A percentile compares a stretch with the other conserved stretches of the same genome.
Evolutionary conservation across 495 filamentous ascomycete species (phyloP).

Genomic region (Aspergillus incahuasiensis): DNA sequence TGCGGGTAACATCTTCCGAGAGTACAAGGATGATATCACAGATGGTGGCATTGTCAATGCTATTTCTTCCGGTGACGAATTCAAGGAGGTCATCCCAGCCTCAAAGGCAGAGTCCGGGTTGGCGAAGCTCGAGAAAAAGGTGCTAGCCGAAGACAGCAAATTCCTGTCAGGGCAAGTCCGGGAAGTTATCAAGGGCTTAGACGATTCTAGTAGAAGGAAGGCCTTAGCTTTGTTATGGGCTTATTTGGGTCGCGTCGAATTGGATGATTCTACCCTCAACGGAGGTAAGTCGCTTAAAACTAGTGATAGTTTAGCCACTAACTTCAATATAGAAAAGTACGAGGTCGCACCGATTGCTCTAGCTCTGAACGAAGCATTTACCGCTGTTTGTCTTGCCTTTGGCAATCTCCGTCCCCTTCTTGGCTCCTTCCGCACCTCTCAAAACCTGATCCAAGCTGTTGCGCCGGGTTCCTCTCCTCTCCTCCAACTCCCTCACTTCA

Average conservation of each 20-base stretch:
- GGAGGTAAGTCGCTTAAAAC: conserved; percentile 54
- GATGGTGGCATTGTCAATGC: conserved; percentile 75
- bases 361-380: conserved; percentile 77
- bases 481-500: conserved; percentile 88
- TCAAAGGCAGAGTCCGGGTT: conserved; percentile 69
- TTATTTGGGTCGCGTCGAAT: conserved; percentile 80
- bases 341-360: conserved; percentile 84
- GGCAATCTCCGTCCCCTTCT: conserved; percentile 77
- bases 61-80: conserved; percentile 80
- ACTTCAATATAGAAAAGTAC: conserved; percentile 49
- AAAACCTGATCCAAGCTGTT: conserved; percentile 85
- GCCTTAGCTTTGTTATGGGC: conserved; percentile 90
- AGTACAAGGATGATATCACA: conserved; percentile 78
- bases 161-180: conserved; percentile 52
- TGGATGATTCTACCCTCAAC: conserved; percentile 66
- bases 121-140: conserved; percentile 73
- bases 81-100: conserved; percentile 65
- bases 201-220: conserved; percentile 74
- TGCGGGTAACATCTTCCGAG: conserved; percentile 87
- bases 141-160: conserved; percentile 55
- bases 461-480: conserved; percentile 80
- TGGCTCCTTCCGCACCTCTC: conserved; percentile 73
- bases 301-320: not conserved
- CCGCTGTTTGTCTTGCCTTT: conserved; percentile 80
- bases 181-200: conserved; percentile 61